phyloP scores from a whole-genome alignment of 2,329 filamentous ascomycete genomes.

The Colletotrichum godetiae region DNA sequence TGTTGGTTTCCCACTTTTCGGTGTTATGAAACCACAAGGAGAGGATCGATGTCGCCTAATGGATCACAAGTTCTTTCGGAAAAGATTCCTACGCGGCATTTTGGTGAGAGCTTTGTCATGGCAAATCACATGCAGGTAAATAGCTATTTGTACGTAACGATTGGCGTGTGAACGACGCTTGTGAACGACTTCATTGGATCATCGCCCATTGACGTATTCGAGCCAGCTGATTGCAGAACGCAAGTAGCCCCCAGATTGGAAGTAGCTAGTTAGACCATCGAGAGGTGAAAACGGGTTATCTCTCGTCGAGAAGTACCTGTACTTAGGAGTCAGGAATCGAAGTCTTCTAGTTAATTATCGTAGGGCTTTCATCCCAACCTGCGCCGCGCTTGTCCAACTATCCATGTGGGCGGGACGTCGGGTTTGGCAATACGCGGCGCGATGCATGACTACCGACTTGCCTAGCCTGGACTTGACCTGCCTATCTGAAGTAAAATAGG shows the following conservation, averaged over 20 bases:
- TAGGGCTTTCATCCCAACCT: neutral
- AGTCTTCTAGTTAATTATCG: neutral
- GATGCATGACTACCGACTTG: neutral
- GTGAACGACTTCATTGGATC: neutral
- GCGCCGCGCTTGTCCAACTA: neutral
- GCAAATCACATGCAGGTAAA: neutral
- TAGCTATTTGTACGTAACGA: no score
- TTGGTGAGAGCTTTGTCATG: neutral
- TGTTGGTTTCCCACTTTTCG: no score
- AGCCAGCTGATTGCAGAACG: neutral
- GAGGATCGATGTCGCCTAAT: no score
- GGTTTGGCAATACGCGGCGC: neutral
- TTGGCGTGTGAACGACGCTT: neutral
- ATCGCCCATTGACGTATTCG: neutral
- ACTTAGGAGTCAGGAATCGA: neutral
- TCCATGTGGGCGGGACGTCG: neutral
- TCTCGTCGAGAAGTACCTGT: neutral
- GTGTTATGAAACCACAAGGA: no score
- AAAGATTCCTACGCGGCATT: no score
- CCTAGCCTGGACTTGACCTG: neutral
- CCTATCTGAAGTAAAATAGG: neutral
- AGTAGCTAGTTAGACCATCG: neutral
- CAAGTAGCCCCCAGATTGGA: neutral
- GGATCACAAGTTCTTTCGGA: no score
- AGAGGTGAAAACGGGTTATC: neutral